Evolutionary conservation across 2,329 filamentous ascomycete genomes (phyloP).

Genomic region (Aspergillus fumigatiaffinis): DNA sequence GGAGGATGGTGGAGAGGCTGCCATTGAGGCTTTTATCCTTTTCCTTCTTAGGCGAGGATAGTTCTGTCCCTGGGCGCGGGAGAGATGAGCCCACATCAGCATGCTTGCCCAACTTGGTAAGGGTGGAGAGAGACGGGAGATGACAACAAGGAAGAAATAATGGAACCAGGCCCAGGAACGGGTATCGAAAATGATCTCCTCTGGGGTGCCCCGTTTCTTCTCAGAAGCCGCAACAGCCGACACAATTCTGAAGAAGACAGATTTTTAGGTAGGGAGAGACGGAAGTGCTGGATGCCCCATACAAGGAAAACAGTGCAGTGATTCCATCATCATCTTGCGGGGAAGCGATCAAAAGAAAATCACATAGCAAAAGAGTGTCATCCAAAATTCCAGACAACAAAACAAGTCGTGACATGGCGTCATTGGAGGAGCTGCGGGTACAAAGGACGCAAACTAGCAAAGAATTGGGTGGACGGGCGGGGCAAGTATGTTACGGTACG

Average conservation of each 20-base stretch:
- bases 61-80: background rate
- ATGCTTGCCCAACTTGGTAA: background rate
- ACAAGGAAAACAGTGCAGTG: background rate
- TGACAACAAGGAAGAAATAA: background rate
- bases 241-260: background rate
- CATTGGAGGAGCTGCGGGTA: conserved; percentile 10
- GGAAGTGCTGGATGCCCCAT: background rate
- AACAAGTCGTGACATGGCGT: conserved; percentile 14
- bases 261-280: background rate
- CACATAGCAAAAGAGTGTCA: conserved; percentile 2
- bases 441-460: background rate
- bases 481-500: conserved; percentile 10
- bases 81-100: background rate
- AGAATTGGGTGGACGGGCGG: conserved; percentile 1
- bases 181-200: background rate
- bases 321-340: background rate
- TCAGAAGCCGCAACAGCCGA: background rate
- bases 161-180: background rate
- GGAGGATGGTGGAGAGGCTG: conserved; percentile 13
- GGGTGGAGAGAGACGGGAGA: background rate
- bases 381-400: conserved; percentile 4
- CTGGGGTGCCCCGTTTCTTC: background rate
- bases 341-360: background rate
- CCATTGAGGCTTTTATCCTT: conserved; percentile 11
- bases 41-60: background rate